phyloP scores from a whole-genome alignment of 192 early-diverging fungal genomes.

The Coemansia erecta region DNA sequence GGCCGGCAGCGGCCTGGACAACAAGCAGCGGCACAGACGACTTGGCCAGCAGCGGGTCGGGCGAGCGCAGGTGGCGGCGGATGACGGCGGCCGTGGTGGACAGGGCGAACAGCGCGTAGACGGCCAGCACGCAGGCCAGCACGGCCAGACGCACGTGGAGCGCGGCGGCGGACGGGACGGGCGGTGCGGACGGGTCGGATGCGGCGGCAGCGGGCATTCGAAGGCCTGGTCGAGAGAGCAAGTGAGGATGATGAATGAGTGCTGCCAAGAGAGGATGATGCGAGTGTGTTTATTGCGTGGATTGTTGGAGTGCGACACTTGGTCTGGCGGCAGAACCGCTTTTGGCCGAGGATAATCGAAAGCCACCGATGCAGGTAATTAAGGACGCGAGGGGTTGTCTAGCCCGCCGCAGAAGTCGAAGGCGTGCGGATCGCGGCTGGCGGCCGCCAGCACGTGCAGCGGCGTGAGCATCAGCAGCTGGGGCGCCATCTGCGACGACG shows the following conservation, averaged over 20 bases:
- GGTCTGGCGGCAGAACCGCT: too few relatives aligned
- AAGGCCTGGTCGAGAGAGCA: too few relatives aligned
- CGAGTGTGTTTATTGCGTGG: too few relatives aligned
- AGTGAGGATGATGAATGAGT: background rate
- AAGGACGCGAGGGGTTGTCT: too few relatives aligned
- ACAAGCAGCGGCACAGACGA: conserved; percentile 22
- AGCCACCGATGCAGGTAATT: conserved; percentile 21
- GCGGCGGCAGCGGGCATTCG: too few relatives aligned
- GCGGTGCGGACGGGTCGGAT: too few relatives aligned
- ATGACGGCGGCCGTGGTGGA: conserved; percentile 21
- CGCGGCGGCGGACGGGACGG: conserved; percentile 2
- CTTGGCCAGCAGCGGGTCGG: conserved; percentile 16
- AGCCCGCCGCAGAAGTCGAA: conserved; percentile 46
- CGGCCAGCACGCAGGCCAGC: conserved; percentile 12
- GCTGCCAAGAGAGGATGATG: background rate
- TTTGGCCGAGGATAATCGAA: too few relatives aligned
- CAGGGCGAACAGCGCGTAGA: conserved; percentile 19
- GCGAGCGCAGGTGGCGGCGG: conserved; percentile 13
- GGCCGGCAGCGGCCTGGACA: conserved; percentile 15
- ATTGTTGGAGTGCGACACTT: too few relatives aligned
- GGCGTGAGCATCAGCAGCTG: conserved; percentile 44
- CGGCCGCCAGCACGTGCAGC: conserved; percentile 40
- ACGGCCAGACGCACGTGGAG: conserved; percentile 12
- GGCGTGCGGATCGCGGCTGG: conserved; percentile 23
- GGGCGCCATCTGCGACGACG: background rate